Percentiles rank a stretch among this genome's conserved stretches.
These are phyloP conservation scores for Suillus fuscotomentosus DNA, from an alignment of 768 basidiomycete species.

Conservation along the genomic window DNA sequence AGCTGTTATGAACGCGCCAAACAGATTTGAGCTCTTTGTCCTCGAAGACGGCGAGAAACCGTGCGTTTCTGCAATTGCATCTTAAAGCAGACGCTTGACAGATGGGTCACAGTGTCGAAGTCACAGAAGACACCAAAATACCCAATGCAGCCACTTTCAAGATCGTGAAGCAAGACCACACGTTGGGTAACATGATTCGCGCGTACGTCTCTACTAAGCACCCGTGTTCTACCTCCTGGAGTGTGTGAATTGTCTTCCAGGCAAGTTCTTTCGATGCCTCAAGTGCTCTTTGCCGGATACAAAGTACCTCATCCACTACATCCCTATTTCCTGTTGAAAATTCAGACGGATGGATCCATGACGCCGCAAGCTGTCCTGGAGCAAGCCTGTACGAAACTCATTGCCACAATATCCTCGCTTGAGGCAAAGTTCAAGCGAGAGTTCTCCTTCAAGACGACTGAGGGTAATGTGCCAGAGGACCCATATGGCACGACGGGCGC, in stretches of 20 bases:
- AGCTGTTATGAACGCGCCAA: constrained; percentile 84
- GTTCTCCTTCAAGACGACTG: constrained; percentile 76
- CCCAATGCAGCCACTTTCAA: constrained; percentile 96
- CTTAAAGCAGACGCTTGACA: constrained; percentile 8
- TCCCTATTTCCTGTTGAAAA: constrained; percentile 90
- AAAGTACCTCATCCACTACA: constrained; percentile 96
- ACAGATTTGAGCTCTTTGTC: constrained; percentile 86
- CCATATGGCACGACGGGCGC: constrained; percentile 48
- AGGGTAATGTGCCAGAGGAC: constrained; percentile 46
- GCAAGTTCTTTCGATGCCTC: constrained; percentile 85
- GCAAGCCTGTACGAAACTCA: constrained; percentile 79
- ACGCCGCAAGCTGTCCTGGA: constrained; percentile 85
- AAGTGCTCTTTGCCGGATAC: constrained; percentile 95
- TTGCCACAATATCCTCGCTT: constrained; percentile 63
- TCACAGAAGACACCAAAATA: constrained; percentile 95
- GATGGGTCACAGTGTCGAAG: constrained; percentile 64
- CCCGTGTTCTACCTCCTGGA: constrained; percentile 13
- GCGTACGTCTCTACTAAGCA: constrained; percentile 51
- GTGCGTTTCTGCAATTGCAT: constrained; percentile 52
- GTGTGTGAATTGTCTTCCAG: constrained; percentile 38
- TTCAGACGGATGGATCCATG: constrained; percentile 88
- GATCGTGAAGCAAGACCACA: constrained; percentile 96
- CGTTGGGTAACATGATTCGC: constrained; percentile 94
- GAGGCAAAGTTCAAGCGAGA: constrained; percentile 81
- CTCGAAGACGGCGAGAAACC: constrained; percentile 91